These are phyloP conservation scores for Globisporangium paddicum DNA, from an alignment of 352 stramenopile genomes.

Conservation along the genomic window DNA sequence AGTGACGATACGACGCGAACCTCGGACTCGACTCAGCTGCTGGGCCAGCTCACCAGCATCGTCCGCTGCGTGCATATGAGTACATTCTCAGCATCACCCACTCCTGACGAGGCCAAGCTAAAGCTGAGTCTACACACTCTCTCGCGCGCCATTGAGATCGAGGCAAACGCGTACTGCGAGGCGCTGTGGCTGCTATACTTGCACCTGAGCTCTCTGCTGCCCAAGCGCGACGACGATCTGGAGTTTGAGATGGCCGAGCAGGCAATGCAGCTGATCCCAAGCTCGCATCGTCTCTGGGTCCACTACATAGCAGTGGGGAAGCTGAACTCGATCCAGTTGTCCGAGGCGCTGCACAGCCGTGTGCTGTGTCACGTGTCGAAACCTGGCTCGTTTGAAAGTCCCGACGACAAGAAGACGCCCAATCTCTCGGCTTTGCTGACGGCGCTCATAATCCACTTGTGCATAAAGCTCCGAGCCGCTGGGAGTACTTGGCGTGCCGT, in stretches of 20 bases:
- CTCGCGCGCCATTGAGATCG: slow-evolving; percentile 29
- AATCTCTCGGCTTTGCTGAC: slow-evolving; percentile 9
- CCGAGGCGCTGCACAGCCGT: slow-evolving; percentile 10
- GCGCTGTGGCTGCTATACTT: slow-evolving; percentile 31
- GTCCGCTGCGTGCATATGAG: slow-evolving; percentile 11
- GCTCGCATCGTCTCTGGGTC: slow-evolving; percentile 24
- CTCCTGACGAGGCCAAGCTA: slow-evolving; percentile 13
- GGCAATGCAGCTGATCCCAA: slow-evolving; percentile 23
- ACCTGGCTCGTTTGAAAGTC: background rate
- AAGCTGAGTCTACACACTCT: slow-evolving; percentile 22
- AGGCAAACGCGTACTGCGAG: slow-evolving; percentile 33
- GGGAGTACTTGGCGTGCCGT: background rate
- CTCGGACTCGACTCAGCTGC: slow-evolving; percentile 10
- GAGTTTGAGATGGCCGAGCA: slow-evolving; percentile 30
- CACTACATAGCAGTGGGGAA: slow-evolving; percentile 18
- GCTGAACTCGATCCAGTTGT: slow-evolving; percentile 13
- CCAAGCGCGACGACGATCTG: slow-evolving; percentile 10
- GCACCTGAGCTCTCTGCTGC: slow-evolving; percentile 18
- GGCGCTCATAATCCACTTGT: slow-evolving; percentile 16
- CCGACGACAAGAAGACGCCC: background rate
- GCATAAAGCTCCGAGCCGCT: slow-evolving; percentile 10
- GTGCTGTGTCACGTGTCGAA: slow-evolving; percentile 11
- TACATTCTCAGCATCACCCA: background rate
- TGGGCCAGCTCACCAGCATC: slow-evolving; percentile 17
- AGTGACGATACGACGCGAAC: slow-evolving; percentile 23